Evolutionary conservation across 805 yeast species (phyloP).

Genomic region (Saccharomycopsis sp.): DNA sequence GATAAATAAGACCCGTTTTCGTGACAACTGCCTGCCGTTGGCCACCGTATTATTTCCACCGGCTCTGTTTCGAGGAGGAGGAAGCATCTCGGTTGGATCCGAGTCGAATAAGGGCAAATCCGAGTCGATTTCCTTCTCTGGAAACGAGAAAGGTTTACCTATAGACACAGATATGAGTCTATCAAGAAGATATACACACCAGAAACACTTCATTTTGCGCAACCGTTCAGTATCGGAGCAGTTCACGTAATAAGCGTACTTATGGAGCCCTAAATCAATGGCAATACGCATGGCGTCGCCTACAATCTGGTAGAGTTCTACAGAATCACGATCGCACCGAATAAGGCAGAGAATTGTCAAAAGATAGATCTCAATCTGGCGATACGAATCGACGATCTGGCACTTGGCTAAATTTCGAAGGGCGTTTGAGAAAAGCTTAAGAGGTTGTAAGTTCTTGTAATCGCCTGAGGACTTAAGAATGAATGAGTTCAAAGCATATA

Average conservation of each 20-base stretch:
- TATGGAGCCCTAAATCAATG: conserved; percentile 32
- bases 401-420: conserved; percentile 48
- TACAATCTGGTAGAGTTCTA: conserved; percentile 46
- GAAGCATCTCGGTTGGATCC: conserved; percentile 30
- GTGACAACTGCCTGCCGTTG: neutral
- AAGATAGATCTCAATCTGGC: conserved; percentile 45
- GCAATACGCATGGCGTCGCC: conserved; percentile 46
- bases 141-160: conserved; percentile 49
- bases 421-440: conserved; percentile 52
- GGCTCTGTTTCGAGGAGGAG: neutral
- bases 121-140: conserved; percentile 42
- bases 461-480: conserved; percentile 50
- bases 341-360: conserved; percentile 49
- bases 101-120: conserved; percentile 46
- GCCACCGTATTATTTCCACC: neutral
- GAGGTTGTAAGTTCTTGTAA: conserved; percentile 49
- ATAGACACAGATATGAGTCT: conserved; percentile 57
- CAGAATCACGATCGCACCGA: conserved; percentile 55
- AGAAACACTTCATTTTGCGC: conserved; percentile 48
- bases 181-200: conserved; percentile 60
- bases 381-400: conserved; percentile 29
- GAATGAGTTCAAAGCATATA: conserved; percentile 46
- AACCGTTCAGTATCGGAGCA: conserved; percentile 27
- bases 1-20: conserved; percentile 36
- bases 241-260: conserved; percentile 30